Base-by-base conservation (phyloP, 2,329 filamentous ascomycete genomes). In the Ramularia endophylla region DNA sequence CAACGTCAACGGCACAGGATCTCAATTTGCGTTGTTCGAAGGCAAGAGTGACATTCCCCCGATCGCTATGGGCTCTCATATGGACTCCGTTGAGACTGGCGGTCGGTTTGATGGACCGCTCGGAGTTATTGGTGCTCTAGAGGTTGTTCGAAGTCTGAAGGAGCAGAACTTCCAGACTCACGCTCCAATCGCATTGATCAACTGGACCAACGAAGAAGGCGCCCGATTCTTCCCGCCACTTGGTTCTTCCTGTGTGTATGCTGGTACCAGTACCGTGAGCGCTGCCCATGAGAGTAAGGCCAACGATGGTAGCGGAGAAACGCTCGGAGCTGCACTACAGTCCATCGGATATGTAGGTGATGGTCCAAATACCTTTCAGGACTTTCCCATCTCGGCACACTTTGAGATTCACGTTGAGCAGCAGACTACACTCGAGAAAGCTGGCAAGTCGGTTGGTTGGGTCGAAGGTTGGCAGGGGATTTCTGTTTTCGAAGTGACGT, bases 191-290 rank as follows among this genome's bases (percentile, higher is more conserved):
- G 43, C 47, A 8, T 30, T 56, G 8, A 53, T 59, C 39, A 58
- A 59, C 30, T 59, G 56, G 55, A 59, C 55, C n/a, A 59, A 59
- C 22, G 50, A 53, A 38, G 54, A 56, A 31, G 54, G 54, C 4
- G 54, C 54, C 5, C 33, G 47, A 8, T 56, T 55, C 38, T 49
- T 49, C 30, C 43, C 48, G 7, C 46, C 44, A 5, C 44, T 50
- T 11, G 40, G 51, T 2, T 52, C 47, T n/a, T 50, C 46, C 4
- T 34, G 40, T 20, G 54, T 56, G 2, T 56, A 48, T 29, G 58
- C 55, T 13, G 58, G 53, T 6, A 27, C 15, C 22, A 41, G 38
- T 30, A 36, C n/a, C 11, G 36, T 65, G 1, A 43, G 56, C 17
- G 46, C 54, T 3, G 62, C 60, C 20, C 58, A 60, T 45, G 46